Conservation (phyloP, 768 basidiomycete species). For the Infundibulicybe gibba region DNA sequence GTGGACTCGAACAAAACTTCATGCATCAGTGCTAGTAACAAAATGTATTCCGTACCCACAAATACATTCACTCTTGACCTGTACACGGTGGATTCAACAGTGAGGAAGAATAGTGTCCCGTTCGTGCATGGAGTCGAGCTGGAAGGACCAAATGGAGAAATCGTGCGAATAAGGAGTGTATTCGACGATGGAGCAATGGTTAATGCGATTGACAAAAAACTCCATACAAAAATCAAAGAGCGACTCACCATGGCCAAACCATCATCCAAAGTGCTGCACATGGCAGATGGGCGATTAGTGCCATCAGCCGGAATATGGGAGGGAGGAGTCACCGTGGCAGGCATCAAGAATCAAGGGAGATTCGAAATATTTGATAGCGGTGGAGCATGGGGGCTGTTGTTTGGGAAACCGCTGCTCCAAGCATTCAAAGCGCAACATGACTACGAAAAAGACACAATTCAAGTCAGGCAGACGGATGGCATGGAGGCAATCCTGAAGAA, state of each 20-base stretch:
- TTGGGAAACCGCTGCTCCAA: slow-evolving; percentile 13
- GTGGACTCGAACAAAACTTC: too few species aligned
- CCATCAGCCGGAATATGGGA: slow-evolving; percentile 9
- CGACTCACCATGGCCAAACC: background rate
- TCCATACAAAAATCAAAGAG: background rate
- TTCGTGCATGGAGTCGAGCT: slow-evolving; percentile 6
- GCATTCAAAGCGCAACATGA: slow-evolving; percentile 9
- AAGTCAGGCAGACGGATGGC: background rate
- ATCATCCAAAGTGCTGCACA: slow-evolving; percentile 5
- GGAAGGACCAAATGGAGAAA: slow-evolving; percentile 11
- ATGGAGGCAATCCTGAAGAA: background rate
- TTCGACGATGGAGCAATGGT: slow-evolving; percentile 14
- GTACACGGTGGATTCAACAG: too few species aligned
- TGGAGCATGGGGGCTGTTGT: slow-evolving; percentile 9
- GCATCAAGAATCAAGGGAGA: background rate
- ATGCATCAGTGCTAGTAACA: too few species aligned
- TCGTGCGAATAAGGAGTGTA: slow-evolving; percentile 2
- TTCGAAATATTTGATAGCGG: slow-evolving; percentile 14
- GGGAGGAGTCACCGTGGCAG: slow-evolving; percentile 6
- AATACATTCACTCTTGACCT: too few species aligned
- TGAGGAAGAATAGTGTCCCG: background rate
- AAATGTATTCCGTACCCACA: too few species aligned
- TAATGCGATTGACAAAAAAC: slow-evolving; percentile 6
- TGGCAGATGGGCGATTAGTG: slow-evolving; percentile 11
- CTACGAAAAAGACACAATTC: slow-evolving; percentile 4